Percentiles rank a stretch among this genome's conserved stretches.
Conservation (phyloP, 2,329 filamentous ascomycete genomes). For the Torrubiellomyces zombiae region DNA sequence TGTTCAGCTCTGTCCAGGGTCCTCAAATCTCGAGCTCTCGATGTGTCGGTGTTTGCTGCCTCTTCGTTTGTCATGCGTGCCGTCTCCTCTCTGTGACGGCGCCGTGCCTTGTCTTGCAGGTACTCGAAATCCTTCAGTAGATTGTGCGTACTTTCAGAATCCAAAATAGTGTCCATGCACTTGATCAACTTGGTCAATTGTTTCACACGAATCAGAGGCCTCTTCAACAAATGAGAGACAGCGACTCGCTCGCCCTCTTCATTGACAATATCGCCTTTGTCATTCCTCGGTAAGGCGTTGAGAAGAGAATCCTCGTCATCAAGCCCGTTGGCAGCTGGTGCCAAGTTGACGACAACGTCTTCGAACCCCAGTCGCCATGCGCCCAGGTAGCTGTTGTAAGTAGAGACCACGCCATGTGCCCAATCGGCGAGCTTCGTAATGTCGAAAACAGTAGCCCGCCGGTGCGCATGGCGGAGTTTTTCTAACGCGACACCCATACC, state of each 20-base stretch:
- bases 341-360: constrained; percentile 84
- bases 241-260: constrained; percentile 79
- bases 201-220: constrained; percentile 75
- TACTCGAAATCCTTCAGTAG: constrained; percentile 41
- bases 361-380: constrained; percentile 90
- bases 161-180: constrained; percentile 40
- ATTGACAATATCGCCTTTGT: constrained; percentile 50
- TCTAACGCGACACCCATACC: constrained; percentile 88
- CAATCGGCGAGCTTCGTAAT: constrained; percentile 59
- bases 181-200: constrained; percentile 73
- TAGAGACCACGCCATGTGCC: constrained; percentile 60
- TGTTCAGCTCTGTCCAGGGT: constrained; percentile 56
- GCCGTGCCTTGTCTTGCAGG: constrained; percentile 61
- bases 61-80: constrained; percentile 71
- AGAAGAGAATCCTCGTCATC: constrained; percentile 46
- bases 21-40: constrained; percentile 60
- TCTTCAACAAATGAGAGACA: constrained; percentile 81
- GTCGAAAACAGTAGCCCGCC: constrained; percentile 59
- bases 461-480: constrained; percentile 65
- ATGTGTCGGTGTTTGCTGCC: constrained; percentile 67
- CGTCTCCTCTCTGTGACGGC: constrained; percentile 43
- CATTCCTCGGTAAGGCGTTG: constrained; percentile 42
- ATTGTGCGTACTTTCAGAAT: constrained; percentile 26
- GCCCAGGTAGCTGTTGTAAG: constrained; percentile 74
- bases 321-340: constrained; percentile 37